Conservation (phyloP, 148 eudicot species). For the Beta vulgaris region DNA sequence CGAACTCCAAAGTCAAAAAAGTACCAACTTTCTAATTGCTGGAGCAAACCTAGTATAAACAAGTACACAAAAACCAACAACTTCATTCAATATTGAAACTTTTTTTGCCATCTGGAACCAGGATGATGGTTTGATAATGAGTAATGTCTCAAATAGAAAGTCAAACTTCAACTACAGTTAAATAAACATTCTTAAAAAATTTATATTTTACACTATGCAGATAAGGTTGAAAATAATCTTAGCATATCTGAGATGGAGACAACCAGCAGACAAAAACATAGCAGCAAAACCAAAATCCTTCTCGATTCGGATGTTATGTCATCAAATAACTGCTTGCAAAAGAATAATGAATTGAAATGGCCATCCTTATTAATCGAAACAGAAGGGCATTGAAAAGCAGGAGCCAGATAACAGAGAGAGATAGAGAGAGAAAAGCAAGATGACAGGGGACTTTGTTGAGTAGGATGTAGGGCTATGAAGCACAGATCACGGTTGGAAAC, state of each 20-base stretch:
- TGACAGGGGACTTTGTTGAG: not conserved
- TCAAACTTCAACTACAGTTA: not conserved
- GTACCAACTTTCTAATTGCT: not conserved
- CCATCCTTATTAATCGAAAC: not conserved
- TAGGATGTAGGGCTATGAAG: not conserved
- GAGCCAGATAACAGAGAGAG: too few species aligned
- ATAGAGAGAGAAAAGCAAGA: not conserved
- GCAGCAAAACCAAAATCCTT: constrained; percentile 1
- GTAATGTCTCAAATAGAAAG: not conserved
- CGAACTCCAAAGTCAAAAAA: not conserved
- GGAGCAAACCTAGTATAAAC: constrained; percentile 6
- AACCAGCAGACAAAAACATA: not conserved
- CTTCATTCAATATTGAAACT: not conserved
- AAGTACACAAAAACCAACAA: not conserved
- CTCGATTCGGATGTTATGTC: not conserved
- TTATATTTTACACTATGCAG: not conserved
- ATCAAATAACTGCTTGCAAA: constrained; percentile 1
- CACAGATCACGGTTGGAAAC: too few species aligned
- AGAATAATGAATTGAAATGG: not conserved
- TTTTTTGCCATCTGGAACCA: constrained; percentile 2
- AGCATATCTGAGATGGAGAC: not conserved
- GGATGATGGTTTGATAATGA: not conserved
- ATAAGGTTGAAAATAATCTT: not conserved
- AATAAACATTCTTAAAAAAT: not conserved
- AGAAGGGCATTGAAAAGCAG: not conserved